Evolutionary conservation across 2,329 filamentous ascomycete genomes (phyloP).

Genomic region (Cucurbitaria berberidis): DNA sequence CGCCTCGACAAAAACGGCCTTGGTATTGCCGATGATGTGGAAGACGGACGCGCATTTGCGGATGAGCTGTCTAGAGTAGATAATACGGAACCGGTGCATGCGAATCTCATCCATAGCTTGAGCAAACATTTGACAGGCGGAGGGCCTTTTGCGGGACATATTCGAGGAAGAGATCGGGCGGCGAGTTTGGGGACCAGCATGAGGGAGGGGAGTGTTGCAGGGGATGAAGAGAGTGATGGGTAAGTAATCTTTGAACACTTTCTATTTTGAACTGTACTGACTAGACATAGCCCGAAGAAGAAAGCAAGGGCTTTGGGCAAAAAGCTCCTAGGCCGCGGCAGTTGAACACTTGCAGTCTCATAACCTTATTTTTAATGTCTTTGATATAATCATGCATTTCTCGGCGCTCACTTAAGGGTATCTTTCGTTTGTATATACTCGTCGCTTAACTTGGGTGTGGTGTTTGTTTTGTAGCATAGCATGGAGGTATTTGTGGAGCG

Average conservation of each 20-base stretch:
- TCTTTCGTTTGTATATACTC: constrained; percentile 7
- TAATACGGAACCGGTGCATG: constrained; percentile 44
- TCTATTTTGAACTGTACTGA: too few species aligned
- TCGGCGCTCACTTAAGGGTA: not conserved
- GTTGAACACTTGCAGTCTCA: not conserved
- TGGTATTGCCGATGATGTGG: constrained; percentile 24
- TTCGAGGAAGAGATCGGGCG: constrained; percentile 17
- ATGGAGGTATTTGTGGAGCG: not conserved
- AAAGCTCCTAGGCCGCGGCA: constrained; percentile 16
- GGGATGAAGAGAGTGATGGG: constrained; percentile 28
- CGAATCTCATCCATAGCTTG: constrained; percentile 42
- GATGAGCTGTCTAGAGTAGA: constrained; percentile 45
- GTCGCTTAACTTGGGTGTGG: not conserved
- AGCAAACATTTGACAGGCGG: constrained; percentile 43
- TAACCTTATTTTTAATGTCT: not conserved
- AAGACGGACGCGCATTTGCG: constrained; percentile 43
- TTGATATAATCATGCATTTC: not conserved
- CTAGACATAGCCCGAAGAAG: constrained; percentile 13
- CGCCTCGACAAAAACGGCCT: constrained; percentile 18
- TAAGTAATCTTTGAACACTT: constrained; percentile 9
- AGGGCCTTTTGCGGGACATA: constrained; percentile 33
- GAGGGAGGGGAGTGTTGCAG: constrained; percentile 18
- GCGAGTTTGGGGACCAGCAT: constrained; percentile 17
- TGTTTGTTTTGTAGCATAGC: not conserved
- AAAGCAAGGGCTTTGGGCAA: constrained; percentile 23